Evolutionary conservation across 768 basidiomycete genomes (phyloP).

Genomic region (Leccinum rimulosum): DNA sequence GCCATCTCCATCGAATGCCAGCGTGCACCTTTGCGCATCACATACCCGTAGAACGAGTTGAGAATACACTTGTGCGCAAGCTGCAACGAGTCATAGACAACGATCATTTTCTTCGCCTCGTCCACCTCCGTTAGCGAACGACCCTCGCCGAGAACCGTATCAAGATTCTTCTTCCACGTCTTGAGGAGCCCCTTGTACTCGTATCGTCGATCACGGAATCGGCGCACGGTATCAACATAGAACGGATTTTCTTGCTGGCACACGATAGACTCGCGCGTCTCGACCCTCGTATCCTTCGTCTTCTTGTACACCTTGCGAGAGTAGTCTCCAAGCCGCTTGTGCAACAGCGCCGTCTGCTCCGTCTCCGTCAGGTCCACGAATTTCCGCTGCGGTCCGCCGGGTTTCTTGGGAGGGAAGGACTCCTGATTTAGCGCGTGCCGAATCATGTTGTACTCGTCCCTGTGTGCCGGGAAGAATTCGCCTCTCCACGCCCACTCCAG

Average conservation of each 20-base stretch:
- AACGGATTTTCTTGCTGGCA: constrained; percentile 98
- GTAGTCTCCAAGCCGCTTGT: constrained; percentile 97
- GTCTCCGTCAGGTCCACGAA: constrained; percentile 79
- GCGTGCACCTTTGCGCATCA: constrained; percentile 98
- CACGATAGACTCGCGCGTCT: constrained; percentile 90
- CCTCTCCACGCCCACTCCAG: constrained; percentile 99
- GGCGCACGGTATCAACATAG: constrained; percentile 97
- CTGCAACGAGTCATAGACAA: constrained; percentile 96
- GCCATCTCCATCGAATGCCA: constrained; percentile 99
- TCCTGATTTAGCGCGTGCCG: constrained; percentile 95
- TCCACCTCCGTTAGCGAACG: constrained; percentile 82
- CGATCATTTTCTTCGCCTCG: constrained; percentile 99
- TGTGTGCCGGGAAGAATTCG: constrained; percentile 94
- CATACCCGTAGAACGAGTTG: constrained; percentile 99
- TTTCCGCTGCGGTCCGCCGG: constrained; percentile 69
- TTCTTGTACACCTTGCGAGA: constrained; percentile 99
- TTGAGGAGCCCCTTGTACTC: constrained; percentile 99
- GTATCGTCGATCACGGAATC: constrained; percentile 96
- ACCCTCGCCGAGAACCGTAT: constrained; percentile 63
- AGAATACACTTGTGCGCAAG: constrained; percentile 99
- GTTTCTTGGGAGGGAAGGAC: constrained; percentile 77
- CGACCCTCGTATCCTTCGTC: constrained; percentile 95
- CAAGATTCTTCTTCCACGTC: constrained; percentile 99
- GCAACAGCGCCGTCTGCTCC: constrained; percentile 89
- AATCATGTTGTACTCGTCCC: constrained; percentile 99